Percentiles rank a stretch among this genome's conserved stretches.
Evolutionary conservation across 495 filamentous ascomycete species (phyloP).

Genomic region (Letharia columbiana): DNA sequence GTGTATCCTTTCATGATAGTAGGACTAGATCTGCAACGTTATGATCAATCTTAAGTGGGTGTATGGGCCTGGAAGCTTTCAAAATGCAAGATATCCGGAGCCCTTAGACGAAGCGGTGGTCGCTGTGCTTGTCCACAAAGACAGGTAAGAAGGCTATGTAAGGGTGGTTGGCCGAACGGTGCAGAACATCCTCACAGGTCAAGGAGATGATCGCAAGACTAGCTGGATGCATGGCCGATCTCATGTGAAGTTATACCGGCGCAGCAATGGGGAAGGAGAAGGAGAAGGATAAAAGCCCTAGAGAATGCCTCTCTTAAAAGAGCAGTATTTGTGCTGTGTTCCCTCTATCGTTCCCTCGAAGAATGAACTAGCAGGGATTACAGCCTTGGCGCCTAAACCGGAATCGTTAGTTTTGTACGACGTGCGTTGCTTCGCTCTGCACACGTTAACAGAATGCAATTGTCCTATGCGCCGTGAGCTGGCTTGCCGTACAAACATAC

Average conservation of each 20-base stretch:
- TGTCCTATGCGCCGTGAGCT: neutral
- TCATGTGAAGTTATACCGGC: neutral
- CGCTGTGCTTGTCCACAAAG: no score
- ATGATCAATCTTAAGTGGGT: no score
- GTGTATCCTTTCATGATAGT: no score
- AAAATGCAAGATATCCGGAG: no score
- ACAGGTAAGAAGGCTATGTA: no score
- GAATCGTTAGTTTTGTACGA: constrained; percentile 1
- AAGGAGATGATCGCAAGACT: neutral
- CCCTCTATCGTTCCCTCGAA: no score
- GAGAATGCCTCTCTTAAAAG: neutral
- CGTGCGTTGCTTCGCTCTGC: neutral
- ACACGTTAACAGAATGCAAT: neutral
- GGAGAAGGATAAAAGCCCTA: no score
- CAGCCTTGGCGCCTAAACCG: neutral
- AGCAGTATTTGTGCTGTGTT: neutral
- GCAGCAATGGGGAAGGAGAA: neutral
- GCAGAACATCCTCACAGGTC: no score
- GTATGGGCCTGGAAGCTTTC: no score
- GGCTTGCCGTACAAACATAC: neutral
- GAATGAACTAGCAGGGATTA: neutral
- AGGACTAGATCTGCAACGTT: no score
- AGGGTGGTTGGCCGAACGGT: no score
- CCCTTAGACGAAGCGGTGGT: no score
- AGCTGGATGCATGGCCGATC: neutral